Base-by-base conservation (phyloP, 192 early-diverging fungal genomes). In the Haplosporangium gracile region DNA sequence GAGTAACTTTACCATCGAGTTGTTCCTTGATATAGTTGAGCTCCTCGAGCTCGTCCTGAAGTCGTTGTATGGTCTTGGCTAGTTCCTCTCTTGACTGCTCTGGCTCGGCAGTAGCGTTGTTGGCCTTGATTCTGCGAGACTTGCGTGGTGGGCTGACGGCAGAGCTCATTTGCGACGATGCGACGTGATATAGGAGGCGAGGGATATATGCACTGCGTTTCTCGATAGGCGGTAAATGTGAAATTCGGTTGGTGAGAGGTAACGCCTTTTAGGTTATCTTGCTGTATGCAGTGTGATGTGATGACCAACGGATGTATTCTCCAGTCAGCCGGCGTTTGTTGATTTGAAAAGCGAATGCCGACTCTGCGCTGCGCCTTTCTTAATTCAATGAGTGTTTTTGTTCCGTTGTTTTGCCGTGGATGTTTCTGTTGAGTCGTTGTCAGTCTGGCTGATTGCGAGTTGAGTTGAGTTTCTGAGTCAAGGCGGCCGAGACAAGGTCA, bases 31-130 rank as follows among this genome's bases (percentile, higher is more conserved):
- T 39, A 16, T 73, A 79, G 13, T 38, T 69, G 20, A 78, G 18
- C 24, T 86, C 75, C 7, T 80, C 78, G 13, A 86, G 70, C 60
- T 86, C 79, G 32, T 86, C 84, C 24, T 72, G 39, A 3, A 81
- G 79, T 13, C 32, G 26, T 29, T 86, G 84, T 24, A 86, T 39
- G 1, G 57, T 53, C 18, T 74, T 74, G 8, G 29, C 15, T 24
- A 39, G 55, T 11, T 79, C 36, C 22, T 49, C 70, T 0, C 4
- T 34, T 11, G 47, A 18, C 5, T 49, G 47, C 51, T 75, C 73
- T 22, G 73, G 16, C 34, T 42, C 73, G 9, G 47, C 34, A 13
- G 73, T 24, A n/a, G 49, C 73, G 20, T 26, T 55, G 16, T 32
- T 53, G 5, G 49, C 29, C 34, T 75, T 53, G 36, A 75, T 75